A percentile compares a stretch with the other conserved stretches of the same genome.
Conservation (phyloP, 2,329 filamentous ascomycete species). For the Xylaria sp. region DNA sequence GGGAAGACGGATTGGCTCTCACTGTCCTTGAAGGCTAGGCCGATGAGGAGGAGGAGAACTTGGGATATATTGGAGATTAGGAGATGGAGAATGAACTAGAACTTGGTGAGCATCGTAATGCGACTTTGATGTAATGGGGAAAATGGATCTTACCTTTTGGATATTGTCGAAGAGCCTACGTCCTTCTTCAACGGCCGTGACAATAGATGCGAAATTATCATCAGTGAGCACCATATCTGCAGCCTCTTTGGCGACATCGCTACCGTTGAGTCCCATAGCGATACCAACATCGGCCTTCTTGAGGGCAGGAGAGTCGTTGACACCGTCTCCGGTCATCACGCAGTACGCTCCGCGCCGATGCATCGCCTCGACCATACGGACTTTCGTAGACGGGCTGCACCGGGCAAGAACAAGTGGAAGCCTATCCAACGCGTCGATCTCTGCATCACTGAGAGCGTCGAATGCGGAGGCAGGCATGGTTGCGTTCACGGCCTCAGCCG, state of each 20-base stretch:
- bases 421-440: conserved; percentile 66
- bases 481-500: conserved; percentile 48
- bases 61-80: conserved; percentile 74
- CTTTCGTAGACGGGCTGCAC: conserved; percentile 73
- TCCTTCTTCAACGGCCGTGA: conserved; percentile 74
- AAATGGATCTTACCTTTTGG: conserved; percentile 64
- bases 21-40: conserved; percentile 70
- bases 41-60: conserved; percentile 71
- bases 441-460: conserved; percentile 63
- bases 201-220: conserved; percentile 84
- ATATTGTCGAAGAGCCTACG: conserved; percentile 75
- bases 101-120: conserved; percentile 1
- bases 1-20: conserved; percentile 68
- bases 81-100: conserved; percentile 66
- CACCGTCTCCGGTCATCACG: conserved; percentile 77
- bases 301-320: conserved; percentile 76
- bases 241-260: conserved; percentile 78
- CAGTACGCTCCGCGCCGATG: conserved; percentile 71
- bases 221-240: conserved; percentile 88
- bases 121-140: neutral
- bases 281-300: conserved; percentile 78
- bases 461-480: conserved; percentile 69
- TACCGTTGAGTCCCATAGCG: conserved; percentile 74
- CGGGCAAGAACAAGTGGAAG: conserved; percentile 72
- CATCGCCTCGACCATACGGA: conserved; percentile 77